Evolutionary conservation across 2,329 filamentous ascomycete genomes (phyloP).

Genomic region (Fusarium praegraminearum): DNA sequence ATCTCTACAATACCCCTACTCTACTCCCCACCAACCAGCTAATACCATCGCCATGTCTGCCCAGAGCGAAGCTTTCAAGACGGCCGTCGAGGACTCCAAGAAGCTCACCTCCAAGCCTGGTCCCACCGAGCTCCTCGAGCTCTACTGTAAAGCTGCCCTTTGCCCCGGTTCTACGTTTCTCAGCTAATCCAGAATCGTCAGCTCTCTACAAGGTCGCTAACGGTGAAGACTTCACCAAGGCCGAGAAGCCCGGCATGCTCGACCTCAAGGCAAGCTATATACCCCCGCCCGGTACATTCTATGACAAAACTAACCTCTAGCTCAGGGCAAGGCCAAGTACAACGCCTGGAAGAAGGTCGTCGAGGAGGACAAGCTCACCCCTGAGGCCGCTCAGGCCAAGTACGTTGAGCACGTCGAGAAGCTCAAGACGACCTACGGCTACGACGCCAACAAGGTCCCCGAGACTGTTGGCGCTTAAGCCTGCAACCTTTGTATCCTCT

Average conservation of each 20-base stretch:
- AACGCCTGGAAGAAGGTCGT: slow-evolving; percentile 79
- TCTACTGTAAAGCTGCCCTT: slow-evolving; percentile 63
- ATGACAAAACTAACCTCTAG: slow-evolving; percentile 21
- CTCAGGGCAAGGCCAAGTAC: slow-evolving; percentile 83
- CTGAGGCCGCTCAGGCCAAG: slow-evolving; percentile 77
- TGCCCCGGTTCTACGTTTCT: neutral
- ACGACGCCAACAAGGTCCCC: slow-evolving; percentile 72
- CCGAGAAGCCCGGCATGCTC: slow-evolving; percentile 74
- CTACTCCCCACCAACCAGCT: neutral
- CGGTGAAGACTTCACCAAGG: slow-evolving; percentile 67
- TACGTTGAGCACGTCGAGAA: slow-evolving; percentile 80
- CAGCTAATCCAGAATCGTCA: slow-evolving; percentile 44
- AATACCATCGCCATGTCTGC: slow-evolving; percentile 55
- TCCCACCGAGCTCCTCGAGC: slow-evolving; percentile 73
- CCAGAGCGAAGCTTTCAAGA: slow-evolving; percentile 63
- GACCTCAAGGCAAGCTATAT: slow-evolving; percentile 69
- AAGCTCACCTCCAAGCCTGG: slow-evolving; percentile 74
- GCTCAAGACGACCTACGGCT: slow-evolving; percentile 78
- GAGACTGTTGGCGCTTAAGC: slow-evolving; percentile 62
- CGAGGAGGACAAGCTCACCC: slow-evolving; percentile 69
- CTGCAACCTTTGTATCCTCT: neutral
- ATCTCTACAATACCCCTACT: neutral
- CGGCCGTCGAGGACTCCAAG: slow-evolving; percentile 72
- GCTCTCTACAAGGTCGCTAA: slow-evolving; percentile 70
- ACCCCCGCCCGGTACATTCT: neutral